phyloP scores from a whole-genome alignment of 1,284 basidiomycete species.

The Papiliotrema fonsecae region DNA sequence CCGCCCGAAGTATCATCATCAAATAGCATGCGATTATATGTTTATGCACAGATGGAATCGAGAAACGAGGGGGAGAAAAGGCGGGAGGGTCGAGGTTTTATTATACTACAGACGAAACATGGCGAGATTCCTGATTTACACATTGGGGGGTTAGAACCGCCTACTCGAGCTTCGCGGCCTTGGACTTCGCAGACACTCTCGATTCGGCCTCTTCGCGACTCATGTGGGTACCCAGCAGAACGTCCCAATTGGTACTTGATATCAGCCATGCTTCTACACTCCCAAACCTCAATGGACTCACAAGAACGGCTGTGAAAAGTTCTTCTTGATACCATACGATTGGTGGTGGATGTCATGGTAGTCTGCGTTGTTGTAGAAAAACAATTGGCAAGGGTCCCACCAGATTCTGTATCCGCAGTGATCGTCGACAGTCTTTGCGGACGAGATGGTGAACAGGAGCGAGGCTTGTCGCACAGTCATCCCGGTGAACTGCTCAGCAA shows the following conservation, averaged over 20 bases:
- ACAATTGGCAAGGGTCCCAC: conserved; percentile 80
- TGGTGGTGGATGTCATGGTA: conserved; percentile 99
- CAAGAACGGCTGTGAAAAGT: conserved; percentile 92
- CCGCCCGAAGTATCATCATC: too few species aligned
- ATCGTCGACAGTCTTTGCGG: conserved; percentile 94
- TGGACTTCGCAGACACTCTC: background rate
- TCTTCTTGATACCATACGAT: conserved; percentile 87
- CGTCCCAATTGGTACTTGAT: conserved; percentile 37
- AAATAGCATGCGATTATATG: too few species aligned
- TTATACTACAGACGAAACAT: too few species aligned
- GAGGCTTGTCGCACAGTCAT: conserved; percentile 82
- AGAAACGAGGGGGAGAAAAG: too few species aligned
- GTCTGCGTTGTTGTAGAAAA: conserved; percentile 90
- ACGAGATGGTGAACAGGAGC: conserved; percentile 76
- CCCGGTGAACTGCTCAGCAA: conserved; percentile 66
- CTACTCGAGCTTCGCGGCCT: background rate
- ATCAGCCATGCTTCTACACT: background rate
- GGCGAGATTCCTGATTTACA: too few species aligned
- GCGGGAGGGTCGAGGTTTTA: too few species aligned
- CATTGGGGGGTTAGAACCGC: too few species aligned
- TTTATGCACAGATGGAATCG: too few species aligned
- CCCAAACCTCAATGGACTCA: conserved; percentile 23
- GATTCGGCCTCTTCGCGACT: conserved; percentile 22
- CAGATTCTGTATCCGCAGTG: conserved; percentile 90
- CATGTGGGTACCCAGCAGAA: conserved; percentile 37